Percentiles rank a stretch among this genome's conserved stretches.
These are phyloP conservation scores for Discostella pseudostelligera DNA, from an alignment of 108 stramenopile genomes.

Conservation along the genomic window DNA sequence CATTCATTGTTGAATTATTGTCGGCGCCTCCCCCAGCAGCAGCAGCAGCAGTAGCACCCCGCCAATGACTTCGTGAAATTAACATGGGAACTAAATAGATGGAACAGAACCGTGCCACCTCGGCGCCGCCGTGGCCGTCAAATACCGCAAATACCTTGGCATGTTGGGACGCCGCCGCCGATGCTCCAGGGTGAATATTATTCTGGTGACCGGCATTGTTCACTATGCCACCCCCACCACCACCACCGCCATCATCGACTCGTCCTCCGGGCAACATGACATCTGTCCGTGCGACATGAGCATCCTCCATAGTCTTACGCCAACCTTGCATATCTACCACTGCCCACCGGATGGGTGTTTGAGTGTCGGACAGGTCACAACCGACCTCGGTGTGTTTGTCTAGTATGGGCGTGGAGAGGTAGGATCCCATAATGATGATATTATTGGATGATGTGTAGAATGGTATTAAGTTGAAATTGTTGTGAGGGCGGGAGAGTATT, in stretches of 20 bases:
- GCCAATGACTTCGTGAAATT: constrained; percentile 54
- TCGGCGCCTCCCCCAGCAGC: constrained; percentile 8
- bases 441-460: not conserved
- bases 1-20: not conserved
- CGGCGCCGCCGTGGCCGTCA: constrained; percentile 93
- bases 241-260: constrained; percentile 14
- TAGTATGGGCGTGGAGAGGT: constrained; percentile 78
- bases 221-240: constrained; percentile 3
- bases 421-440: constrained; percentile 69
- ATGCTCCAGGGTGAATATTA: no score
- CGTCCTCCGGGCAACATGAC: constrained; percentile 27
- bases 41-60: constrained; percentile 6
- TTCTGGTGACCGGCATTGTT: constrained; percentile 9
- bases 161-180: constrained; percentile 3
- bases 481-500: no score
- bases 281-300: constrained; percentile 84
- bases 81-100: constrained; percentile 80
- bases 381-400: constrained; percentile 67
- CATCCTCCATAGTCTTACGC: constrained; percentile 98
- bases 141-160: constrained; percentile 89
- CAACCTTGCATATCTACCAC: constrained; percentile 96
- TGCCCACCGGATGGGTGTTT: constrained; percentile 63
- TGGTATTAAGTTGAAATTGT: no score
- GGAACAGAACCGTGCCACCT: constrained; percentile 89
- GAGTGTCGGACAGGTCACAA: constrained; percentile 27